Evolutionary conservation across 768 basidiomycete genomes (phyloP), one percentile per base, ranked within the genome.

Genomic region (Lanmaoa rubissima): DNA sequence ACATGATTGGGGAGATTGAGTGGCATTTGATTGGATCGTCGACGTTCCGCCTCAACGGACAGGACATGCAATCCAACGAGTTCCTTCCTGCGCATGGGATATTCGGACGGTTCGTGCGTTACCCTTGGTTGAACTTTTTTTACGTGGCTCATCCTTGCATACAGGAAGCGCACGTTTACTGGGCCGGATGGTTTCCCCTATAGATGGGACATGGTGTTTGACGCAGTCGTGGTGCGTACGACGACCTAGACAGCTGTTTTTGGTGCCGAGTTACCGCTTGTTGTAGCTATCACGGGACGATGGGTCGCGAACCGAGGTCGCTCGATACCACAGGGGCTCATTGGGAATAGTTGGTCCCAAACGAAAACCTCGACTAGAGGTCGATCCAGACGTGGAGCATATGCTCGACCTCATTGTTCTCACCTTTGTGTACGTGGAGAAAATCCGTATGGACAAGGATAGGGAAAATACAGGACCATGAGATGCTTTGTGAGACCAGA

Each of bases 141-240:
- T 35, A 28, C 2, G 5, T 24, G 13, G 12, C 36, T 11, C 14
- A 42, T 51, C 10, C 5, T 43, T 21, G 1, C 34, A 0, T 26
- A 26, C 38, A 69, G 68, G 41, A 68, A 63, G 35, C 69, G 67
- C 36, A 63, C 68, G 10, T 76, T 76, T 44, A 68, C 51, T 1
- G 75, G 71, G 0, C 71, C 64, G 6, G 73, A 76, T 48, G 71
- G 71, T 8, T 56, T 48, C 14, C 57, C 66, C n/a, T 76, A 75
- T 31, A 66, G 68, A 17, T 77, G 75, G 75, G 61, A 65, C 13
- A 62, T 75, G 56, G 54, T 50, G 1, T 38, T 49, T 2, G 17
- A 45, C 0, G 21, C 48, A 0, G 59, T 62, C 6, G 61, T 61
- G 46, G 63, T 70, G 40, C 40, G 69, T 66, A 28, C 9, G 5